Base-by-base conservation (phyloP, 768 basidiomycete genomes). In the Termitomyces sp. region DNA sequence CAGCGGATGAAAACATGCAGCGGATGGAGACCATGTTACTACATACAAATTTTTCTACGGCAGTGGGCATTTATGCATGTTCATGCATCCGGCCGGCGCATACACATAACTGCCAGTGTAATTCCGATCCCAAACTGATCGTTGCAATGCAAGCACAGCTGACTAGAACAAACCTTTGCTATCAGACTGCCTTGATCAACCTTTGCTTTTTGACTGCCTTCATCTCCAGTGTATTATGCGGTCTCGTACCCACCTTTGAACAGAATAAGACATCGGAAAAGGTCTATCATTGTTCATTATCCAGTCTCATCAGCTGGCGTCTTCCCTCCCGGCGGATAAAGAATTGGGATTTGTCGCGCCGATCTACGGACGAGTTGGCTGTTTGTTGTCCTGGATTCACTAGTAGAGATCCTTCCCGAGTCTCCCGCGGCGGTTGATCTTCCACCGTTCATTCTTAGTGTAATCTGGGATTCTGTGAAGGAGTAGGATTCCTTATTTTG, bases 401-500 rank as follows among this genome's bases (percentile, higher is more conserved):
- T 12, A 70, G 80, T 84, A 48, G 81, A 83, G 38, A 79, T 90
- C 67, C 81, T 90, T 66, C 12, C 15, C 15, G 9, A 42, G 15
- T 56, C 31, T 20, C 71, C 77, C 31, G 77, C 79, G 40, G 83
- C 84, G 20, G 60, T 63, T 17, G 76, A 77, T 46, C 79, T 90
- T 32, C 76, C 85, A 1, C 80, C 79, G n/a, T 68, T 72, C n/a
- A 73, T 78, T 34, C 76, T 90, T 29, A 80, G 83, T 17, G 78
- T 83, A 61, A 81, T 89, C 62, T 91, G 88, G 88, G 80, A 81
- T 9, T 71, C 88, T 49, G 82, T 84, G 25, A 87, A 88, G 69
- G 77, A 78, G 15, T 82, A 84, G 29, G 83, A 83, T 65, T 83
- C 78, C 59, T 86, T 85, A 1, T 79, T 78, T 67, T 75, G 89